Conservation (phyloP, 2,329 filamentous ascomycete genomes). For the Ascochyta fabae region DNA sequence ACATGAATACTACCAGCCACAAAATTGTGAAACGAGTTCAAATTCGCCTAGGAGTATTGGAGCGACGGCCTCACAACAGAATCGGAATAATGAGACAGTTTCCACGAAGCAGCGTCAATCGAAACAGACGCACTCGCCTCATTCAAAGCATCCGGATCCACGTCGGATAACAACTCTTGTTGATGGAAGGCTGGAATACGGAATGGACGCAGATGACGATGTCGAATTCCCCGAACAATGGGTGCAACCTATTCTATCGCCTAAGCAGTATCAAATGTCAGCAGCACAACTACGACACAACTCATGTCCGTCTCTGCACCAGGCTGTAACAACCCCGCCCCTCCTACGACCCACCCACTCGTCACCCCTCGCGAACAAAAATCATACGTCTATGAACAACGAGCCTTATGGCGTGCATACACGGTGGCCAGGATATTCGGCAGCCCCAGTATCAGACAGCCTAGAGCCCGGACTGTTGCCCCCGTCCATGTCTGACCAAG, state of each 20-base stretch:
- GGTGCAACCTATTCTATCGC: neutral
- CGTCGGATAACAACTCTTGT: neutral
- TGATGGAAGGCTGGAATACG: neutral
- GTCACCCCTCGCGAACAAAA: constrained; percentile 9
- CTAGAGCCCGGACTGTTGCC: neutral
- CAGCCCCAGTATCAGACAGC: neutral
- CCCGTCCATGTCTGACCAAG: constrained; percentile 3
- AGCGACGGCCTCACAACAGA: constrained; percentile 7
- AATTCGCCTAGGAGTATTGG: constrained; percentile 22
- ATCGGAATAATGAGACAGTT: neutral
- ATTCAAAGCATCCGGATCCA: constrained; percentile 12
- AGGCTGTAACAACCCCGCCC: constrained; percentile 10
- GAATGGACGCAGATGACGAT: neutral
- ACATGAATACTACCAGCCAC: constrained; percentile 28
- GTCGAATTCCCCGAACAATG: neutral
- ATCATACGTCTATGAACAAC: neutral
- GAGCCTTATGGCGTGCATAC: neutral
- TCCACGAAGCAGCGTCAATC: neutral
- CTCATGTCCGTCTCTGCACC: constrained; percentile 30
- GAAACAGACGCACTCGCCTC: constrained; percentile 6
- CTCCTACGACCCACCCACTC: constrained; percentile 19
- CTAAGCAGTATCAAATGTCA: constrained; percentile 4
- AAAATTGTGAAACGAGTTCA: constrained; percentile 28
- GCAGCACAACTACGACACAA: constrained; percentile 20
- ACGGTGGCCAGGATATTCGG: constrained; percentile 3